Evolutionary conservation across 1,139 yeast genomes (phyloP), one percentile per base, ranked within the genome.

Genomic region (Eremothecium cymbalariae): DNA sequence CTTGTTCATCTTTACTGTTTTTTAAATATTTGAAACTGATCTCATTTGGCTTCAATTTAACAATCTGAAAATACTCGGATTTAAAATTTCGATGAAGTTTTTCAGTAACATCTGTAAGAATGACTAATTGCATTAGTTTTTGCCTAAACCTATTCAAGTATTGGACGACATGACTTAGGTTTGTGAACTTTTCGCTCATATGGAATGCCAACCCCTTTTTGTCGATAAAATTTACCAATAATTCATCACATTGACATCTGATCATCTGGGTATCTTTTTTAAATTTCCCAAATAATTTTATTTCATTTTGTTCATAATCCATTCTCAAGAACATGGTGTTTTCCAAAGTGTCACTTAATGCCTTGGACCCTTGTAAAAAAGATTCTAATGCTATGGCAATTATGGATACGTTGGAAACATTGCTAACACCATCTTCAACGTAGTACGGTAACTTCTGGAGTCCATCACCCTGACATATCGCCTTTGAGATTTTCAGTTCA

Each of bases 91-190:
- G 46, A 34, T 55, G 56, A 23, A 57, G 31, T 21, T 50, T 51
- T 29, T 56, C 60, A 9, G 57, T 54, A 6, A 57, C 59, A 36
- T 57, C 57, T 2, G 57, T 56, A 8, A 57, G 29, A 12, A 55
- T 44, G 15, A 56, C 55, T 30, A 57, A 37, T 37, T 56, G 60
- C 51, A 50, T 50, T 20, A 57, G 33, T 33, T 52, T 56, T 22
- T 55, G 49, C 31, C 54, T 51, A 39, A 56, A 56, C 25, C 41
- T 43, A n/a, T 50, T 43, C 21, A 57, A 34, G 25, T 53, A 46
- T 18, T 53, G 50, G 6, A 53, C 50, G 24, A 54, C 52, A 29
- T 45, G 44, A 34, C 47, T 49, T 31, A 57, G 34, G 28, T 48
- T 48, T 4, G 47, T 43, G 37, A 54, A 53, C 5, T 39, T 37